phyloP scores from a whole-genome alignment of 2,329 filamentous ascomycete genomes.

The Penicillium sp. region DNA sequence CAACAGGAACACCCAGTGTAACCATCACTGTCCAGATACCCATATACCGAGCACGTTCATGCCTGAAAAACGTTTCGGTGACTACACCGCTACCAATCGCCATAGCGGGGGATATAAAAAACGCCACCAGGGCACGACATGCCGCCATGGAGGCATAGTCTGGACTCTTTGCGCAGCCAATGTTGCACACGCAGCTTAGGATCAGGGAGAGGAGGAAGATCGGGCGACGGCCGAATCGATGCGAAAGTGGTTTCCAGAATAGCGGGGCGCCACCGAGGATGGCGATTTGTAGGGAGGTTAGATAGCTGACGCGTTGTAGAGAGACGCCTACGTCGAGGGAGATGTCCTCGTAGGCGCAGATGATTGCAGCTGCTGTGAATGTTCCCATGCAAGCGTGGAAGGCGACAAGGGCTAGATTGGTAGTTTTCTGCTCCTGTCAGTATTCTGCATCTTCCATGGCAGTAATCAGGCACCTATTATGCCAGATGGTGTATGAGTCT shows the following conservation, averaged over 20 bases:
- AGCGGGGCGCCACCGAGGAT: conserved; percentile 59
- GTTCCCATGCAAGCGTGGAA: conserved; percentile 63
- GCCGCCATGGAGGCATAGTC: conserved; percentile 56
- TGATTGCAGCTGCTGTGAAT: conserved; percentile 59
- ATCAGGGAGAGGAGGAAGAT: conserved; percentile 58
- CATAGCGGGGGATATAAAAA: conserved; percentile 59
- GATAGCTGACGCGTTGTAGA: conserved; percentile 56
- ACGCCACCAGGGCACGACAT: conserved; percentile 56
- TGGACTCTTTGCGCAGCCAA: conserved; percentile 57
- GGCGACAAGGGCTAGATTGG: conserved; percentile 59
- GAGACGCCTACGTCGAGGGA: conserved; percentile 54
- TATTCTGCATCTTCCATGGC: not conserved
- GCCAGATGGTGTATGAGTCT: not conserved
- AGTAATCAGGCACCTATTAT: not conserved
- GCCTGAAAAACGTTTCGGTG: conserved; percentile 60
- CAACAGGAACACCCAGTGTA: conserved; percentile 52
- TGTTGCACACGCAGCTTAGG: conserved; percentile 54
- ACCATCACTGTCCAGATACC: conserved; percentile 61
- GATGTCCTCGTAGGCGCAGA: conserved; percentile 59
- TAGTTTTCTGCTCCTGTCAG: conserved; percentile 48
- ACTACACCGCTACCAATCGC: conserved; percentile 61
- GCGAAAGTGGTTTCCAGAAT: conserved; percentile 61
- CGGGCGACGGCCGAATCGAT: conserved; percentile 59
- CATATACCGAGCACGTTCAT: conserved; percentile 58
- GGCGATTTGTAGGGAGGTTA: conserved; percentile 61